These are phyloP conservation scores for Fusarium decemcellulare DNA, from an alignment of 2,329 filamentous ascomycete species.

Conservation along the genomic window DNA sequence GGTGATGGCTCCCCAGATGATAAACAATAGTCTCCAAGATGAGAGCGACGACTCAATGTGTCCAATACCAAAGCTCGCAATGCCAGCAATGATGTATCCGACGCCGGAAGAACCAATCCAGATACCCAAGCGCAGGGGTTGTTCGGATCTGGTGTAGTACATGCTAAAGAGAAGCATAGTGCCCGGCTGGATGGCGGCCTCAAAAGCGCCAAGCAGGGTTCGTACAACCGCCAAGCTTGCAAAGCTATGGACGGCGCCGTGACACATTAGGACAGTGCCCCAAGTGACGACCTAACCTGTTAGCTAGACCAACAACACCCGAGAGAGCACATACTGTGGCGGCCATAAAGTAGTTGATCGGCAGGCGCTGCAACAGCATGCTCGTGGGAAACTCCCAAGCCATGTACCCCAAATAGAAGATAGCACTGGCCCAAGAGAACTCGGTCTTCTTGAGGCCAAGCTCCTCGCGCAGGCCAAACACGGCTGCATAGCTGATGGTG, in stretches of 20 bases:
- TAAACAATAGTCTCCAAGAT: constrained; percentile 28
- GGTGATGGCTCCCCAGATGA: constrained; percentile 44
- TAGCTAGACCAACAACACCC: not conserved
- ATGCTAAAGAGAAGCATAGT: constrained; percentile 38
- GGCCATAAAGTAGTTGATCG: constrained; percentile 32
- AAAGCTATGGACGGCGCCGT: constrained; percentile 20
- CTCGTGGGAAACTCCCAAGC: constrained; percentile 53
- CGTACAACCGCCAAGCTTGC: constrained; percentile 18
- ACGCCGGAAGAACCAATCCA: constrained; percentile 37
- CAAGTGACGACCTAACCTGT: constrained; percentile 20
- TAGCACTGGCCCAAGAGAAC: constrained; percentile 57
- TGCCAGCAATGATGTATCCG: constrained; percentile 38
- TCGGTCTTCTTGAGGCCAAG: constrained; percentile 52
- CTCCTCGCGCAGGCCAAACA: constrained; percentile 57
- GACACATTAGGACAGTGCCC: constrained; percentile 26
- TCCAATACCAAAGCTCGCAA: constrained; percentile 39
- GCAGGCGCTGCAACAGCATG: constrained; percentile 35
- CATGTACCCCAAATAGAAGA: constrained; percentile 58
- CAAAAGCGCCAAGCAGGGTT: constrained; percentile 30
- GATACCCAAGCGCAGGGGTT: constrained; percentile 37
- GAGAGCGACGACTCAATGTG: constrained; percentile 29
- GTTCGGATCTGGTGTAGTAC: constrained; percentile 39
- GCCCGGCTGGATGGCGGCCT: constrained; percentile 28
- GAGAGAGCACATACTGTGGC: constrained; percentile 16
- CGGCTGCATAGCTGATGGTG: constrained; percentile 53